Evolutionary conservation across 179 eudicot species (phyloP), one percentile per base, ranked within the genome.

Genomic region (Gypsophila paniculata): DNA sequence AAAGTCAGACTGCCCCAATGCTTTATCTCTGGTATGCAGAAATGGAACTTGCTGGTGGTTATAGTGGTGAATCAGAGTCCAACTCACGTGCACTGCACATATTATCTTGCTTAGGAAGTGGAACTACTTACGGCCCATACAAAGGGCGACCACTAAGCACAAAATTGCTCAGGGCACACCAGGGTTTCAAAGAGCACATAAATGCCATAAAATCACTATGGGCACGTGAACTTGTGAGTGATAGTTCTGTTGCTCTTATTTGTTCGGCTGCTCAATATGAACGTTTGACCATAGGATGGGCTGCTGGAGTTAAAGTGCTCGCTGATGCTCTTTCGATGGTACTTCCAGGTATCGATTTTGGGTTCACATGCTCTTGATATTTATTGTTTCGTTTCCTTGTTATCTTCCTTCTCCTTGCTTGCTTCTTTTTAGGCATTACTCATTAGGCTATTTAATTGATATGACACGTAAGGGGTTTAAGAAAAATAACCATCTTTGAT

Each of bases 181-280:
- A 92, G 78, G 99, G 98, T 75, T 95, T 85, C 73, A 92, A 84
- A 76, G 99, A 95, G 63, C 87, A 64, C 44, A 62, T 92, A 26
- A 82, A 62, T 77, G 69, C 76, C 64, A 61, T 85, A 73, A 79
- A 83, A 78, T 78, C 96, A 42, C 75, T 81, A 38, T 87, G 91
- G 91, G 82, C 84, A 73, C 82, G 83, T 52, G 87, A 88, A 69
- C 71, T 61, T 52, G 75, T 82, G 53, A 90, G 88, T 82, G 93
- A 92, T 58, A 69, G 79, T 52, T 86, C 91, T 32, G 69, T 80
- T 76, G 91, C 96, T 77, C 80, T 89, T 48, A 79, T 95, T 57
- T 88, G 96, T 79, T 86, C 96, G 22, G 95, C 96, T 71, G 96
- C 99, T 73, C 82, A 92, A 66, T 95, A 88, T 76, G 98, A 92